A percentile compares a stretch with the other conserved stretches of the same genome.
These are phyloP conservation scores for Fusarium sp. DNA, from an alignment of 2,329 filamentous ascomycete species.

Conservation along the genomic window DNA sequence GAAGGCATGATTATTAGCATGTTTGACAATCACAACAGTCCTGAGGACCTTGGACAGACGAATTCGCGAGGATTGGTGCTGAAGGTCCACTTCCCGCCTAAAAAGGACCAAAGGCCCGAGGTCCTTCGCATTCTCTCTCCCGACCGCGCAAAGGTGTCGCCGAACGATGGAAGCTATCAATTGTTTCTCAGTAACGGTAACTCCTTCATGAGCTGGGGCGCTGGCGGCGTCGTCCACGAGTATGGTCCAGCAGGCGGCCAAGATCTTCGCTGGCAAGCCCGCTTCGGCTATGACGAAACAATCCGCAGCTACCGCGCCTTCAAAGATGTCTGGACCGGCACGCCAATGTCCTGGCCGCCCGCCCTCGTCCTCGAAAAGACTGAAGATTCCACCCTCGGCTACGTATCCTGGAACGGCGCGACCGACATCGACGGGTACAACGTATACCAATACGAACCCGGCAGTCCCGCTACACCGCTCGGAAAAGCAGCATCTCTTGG, in stretches of 20 bases:
- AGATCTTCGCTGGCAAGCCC: conserved; percentile 43
- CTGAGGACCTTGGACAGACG: conserved; percentile 10
- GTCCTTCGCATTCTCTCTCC: conserved; percentile 25
- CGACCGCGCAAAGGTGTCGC: conserved; percentile 12
- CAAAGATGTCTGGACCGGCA: conserved; percentile 42
- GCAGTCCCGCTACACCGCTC: background rate
- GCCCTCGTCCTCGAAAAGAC: conserved; percentile 29
- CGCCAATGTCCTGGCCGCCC: conserved; percentile 31
- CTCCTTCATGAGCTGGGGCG: conserved; percentile 40
- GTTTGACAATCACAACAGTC: conserved; percentile 51
- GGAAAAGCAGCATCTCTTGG: conserved; percentile 14
- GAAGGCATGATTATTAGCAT: conserved; percentile 46
- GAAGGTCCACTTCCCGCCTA: conserved; percentile 31
- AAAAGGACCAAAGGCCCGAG: conserved; percentile 8
- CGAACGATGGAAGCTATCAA: conserved; percentile 37
- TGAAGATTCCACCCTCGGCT: conserved; percentile 1
- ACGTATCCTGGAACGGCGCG: conserved; percentile 45
- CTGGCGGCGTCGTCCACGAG: conserved; percentile 41
- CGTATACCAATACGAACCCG: conserved; percentile 25
- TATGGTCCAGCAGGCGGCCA: conserved; percentile 36
- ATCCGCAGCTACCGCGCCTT: conserved; percentile 41
- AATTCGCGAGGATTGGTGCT: conserved; percentile 28
- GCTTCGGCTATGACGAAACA: conserved; percentile 38
- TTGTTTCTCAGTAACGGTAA: conserved; percentile 35
- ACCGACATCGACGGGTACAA: conserved; percentile 43